Percentiles rank a stretch among this genome's conserved stretches.
These are phyloP conservation scores for Mycoemilia scoparia DNA, from an alignment of 192 early-diverging fungal genomes.

Conservation along the genomic window DNA sequence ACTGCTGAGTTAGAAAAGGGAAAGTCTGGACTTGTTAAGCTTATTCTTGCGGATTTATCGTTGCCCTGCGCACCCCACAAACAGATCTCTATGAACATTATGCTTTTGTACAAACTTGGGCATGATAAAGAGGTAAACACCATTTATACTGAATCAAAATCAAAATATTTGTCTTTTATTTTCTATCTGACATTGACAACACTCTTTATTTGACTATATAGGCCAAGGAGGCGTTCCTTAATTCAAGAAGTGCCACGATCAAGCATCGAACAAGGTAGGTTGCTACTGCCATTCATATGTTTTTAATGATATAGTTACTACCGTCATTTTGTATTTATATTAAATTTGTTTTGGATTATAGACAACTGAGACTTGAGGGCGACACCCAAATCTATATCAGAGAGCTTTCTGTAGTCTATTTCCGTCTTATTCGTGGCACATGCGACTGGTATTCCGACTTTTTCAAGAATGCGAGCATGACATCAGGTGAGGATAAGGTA, in stretches of 20 bases:
- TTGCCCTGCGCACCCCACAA: slow-evolving; percentile 63
- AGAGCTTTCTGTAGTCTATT: slow-evolving; percentile 72
- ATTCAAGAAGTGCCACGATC: slow-evolving; percentile 55
- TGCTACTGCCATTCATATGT: no score
- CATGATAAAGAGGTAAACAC: slow-evolving; percentile 31
- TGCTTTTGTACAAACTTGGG: slow-evolving; percentile 53
- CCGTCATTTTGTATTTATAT: not conserved
- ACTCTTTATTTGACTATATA: no score
- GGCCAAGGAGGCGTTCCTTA: slow-evolving; percentile 77
- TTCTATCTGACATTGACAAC: no score
- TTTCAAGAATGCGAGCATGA: slow-evolving; percentile 76
- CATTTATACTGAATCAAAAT: no score
- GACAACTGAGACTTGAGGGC: slow-evolving; percentile 79
- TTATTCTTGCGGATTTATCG: slow-evolving; percentile 50
- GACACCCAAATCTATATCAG: slow-evolving; percentile 71
- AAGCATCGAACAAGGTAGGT: slow-evolving; percentile 33
- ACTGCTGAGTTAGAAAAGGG: slow-evolving; percentile 38
- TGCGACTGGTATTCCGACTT: slow-evolving; percentile 89
- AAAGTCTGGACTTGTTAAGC: slow-evolving; percentile 27
- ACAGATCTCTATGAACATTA: slow-evolving; percentile 62
- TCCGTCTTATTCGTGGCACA: slow-evolving; percentile 81
- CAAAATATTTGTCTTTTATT: no score
- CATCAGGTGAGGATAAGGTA: no score
- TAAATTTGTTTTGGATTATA: no score
- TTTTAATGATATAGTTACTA: not conserved